Conservation (phyloP, 1,139 yeast genomes). For the Scheffersomyces insectosa region DNA sequence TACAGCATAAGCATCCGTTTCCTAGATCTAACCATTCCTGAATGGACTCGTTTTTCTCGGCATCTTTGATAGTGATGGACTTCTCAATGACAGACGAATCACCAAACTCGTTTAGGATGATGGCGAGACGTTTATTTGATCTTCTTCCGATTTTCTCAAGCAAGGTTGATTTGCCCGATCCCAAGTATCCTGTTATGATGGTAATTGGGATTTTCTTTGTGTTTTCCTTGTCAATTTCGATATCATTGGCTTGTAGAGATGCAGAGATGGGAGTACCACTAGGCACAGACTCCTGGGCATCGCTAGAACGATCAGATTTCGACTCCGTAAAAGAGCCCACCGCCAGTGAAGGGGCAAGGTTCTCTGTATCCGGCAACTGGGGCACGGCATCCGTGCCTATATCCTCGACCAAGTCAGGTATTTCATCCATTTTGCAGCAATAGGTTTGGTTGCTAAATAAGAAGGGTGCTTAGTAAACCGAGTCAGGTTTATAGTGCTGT, state of each 20-base stretch:
- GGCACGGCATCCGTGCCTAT: no score
- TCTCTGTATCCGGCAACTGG: no score
- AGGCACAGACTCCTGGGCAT: no score
- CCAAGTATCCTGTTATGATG: constrained; percentile 90
- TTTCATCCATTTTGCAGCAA: constrained; percentile 35
- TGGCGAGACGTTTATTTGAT: constrained; percentile 76
- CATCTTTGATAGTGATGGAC: constrained; percentile 73
- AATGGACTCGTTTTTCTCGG: constrained; percentile 51
- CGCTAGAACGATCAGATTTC: no score
- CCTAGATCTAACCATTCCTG: constrained; percentile 97
- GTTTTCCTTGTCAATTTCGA: constrained; percentile 8
- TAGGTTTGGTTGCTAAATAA: no score
- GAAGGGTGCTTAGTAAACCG: no score
- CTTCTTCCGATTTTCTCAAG: constrained; percentile 70
- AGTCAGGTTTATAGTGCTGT: no score
- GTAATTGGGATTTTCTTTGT: constrained; percentile 77
- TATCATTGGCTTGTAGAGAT: background rate
- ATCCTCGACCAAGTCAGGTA: constrained; percentile 53
- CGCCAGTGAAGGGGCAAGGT: no score
- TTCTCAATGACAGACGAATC: constrained; percentile 88
- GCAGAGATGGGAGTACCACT: no score
- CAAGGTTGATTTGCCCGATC: constrained; percentile 91
- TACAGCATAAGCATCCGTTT: constrained; percentile 95
- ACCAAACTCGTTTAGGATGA: constrained; percentile 88
- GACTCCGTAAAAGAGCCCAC: no score